Evolutionary conservation across 306 rosid genomes (phyloP).

Genomic region (Mimosa pudica): DNA sequence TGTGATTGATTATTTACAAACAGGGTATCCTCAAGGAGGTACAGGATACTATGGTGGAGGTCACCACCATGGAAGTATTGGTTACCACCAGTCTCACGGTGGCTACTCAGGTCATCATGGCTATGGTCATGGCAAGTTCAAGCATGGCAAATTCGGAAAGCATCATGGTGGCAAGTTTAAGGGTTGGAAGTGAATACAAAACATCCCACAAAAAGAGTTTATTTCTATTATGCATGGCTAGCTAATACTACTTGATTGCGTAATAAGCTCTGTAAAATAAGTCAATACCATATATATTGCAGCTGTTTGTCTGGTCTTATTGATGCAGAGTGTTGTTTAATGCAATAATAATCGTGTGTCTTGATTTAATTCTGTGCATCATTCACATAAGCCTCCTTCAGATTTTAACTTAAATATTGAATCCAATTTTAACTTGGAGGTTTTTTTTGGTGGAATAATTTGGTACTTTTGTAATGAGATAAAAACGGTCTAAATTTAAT

Average conservation of each 20-base stretch:
- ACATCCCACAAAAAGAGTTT: too few species aligned
- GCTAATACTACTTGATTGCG: too few species aligned
- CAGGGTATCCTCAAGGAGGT: constrained; percentile 7
- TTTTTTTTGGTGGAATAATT: background rate
- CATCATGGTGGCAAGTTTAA: constrained; percentile 3
- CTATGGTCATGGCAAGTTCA: background rate
- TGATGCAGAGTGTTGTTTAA: background rate
- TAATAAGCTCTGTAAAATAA: too few species aligned
- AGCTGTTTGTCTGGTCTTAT: background rate
- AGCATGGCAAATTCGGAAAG: constrained; percentile 1
- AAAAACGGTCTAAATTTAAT: background rate
- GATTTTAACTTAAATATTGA: too few species aligned
- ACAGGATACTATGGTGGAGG: background rate
- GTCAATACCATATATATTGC: too few species aligned
- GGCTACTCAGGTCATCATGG: constrained; percentile 1
- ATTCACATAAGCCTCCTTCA: background rate
- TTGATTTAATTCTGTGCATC: background rate
- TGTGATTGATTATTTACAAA: background rate
- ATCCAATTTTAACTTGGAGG: too few species aligned
- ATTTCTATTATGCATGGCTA: too few species aligned
- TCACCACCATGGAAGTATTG: background rate
- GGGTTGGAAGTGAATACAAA: background rate
- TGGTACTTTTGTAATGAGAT: background rate
- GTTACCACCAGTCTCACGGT: background rate
- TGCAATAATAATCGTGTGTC: background rate